These are phyloP conservation scores for Exutisphaerella laricina DNA, from an alignment of 2,329 filamentous ascomycete species.

Conservation along the genomic window DNA sequence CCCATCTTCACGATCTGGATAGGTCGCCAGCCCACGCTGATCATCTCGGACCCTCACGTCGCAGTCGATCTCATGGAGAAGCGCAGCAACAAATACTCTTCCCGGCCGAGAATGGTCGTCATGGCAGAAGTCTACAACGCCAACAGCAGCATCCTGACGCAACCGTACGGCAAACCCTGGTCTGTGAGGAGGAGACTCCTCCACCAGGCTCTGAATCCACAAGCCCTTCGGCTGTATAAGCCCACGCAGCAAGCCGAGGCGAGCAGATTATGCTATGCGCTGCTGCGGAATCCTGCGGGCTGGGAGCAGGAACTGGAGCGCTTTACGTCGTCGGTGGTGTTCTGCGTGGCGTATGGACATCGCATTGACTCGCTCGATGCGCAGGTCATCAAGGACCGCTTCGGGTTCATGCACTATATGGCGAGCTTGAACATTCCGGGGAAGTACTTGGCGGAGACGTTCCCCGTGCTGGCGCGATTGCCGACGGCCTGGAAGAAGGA, in stretches of 20 bases:
- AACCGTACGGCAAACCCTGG: conserved; percentile 48
- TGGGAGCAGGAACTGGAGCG: conserved; percentile 46
- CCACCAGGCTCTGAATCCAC: conserved; percentile 42
- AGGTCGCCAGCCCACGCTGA: conserved; percentile 41
- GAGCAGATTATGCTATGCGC: conserved; percentile 39
- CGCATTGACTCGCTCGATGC: conserved; percentile 46
- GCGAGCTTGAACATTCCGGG: conserved; percentile 45
- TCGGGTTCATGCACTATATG: conserved; percentile 47
- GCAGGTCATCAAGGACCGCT: conserved; percentile 43
- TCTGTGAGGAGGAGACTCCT: conserved; percentile 40
- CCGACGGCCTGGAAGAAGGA: conserved; percentile 47
- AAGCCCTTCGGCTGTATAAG: conserved; percentile 42
- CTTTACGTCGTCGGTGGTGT: conserved; percentile 47
- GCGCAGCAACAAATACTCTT: conserved; percentile 31
- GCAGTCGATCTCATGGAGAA: conserved; percentile 42
- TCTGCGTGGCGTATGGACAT: conserved; percentile 49
- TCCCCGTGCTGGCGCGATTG: conserved; percentile 41
- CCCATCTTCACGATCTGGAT: conserved; percentile 48
- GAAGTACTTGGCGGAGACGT: conserved; percentile 43
- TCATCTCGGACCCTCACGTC: conserved; percentile 42
- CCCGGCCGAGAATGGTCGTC: conserved; percentile 39
- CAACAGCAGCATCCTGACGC: conserved; percentile 43
- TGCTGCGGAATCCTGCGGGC: conserved; percentile 37
- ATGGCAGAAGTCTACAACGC: conserved; percentile 44
- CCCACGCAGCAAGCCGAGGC: conserved; percentile 48